A percentile compares a stretch with the other conserved stretches of the same genome.
These are phyloP conservation scores for Phytophthora boehmeriae DNA, from an alignment of 352 stramenopile species.

Conservation along the genomic window DNA sequence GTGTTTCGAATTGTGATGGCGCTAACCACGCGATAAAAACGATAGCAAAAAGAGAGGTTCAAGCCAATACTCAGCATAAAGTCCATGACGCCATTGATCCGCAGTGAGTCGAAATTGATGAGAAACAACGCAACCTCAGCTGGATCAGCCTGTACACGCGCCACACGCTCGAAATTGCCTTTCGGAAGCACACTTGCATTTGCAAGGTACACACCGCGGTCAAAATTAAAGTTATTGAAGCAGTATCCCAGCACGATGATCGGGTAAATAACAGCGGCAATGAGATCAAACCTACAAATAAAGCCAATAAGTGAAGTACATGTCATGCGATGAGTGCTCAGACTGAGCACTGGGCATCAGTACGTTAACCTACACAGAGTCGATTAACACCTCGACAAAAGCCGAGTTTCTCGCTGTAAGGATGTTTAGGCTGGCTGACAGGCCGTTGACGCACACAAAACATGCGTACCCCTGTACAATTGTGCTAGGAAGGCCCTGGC, in stretches of 20 bases:
- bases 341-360: no score
- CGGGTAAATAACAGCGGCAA: slow-evolving; percentile 32
- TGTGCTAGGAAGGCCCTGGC: slow-evolving; percentile 20
- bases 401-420: slow-evolving; percentile 22
- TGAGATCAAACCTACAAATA: slow-evolving; percentile 33
- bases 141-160: slow-evolving; percentile 30
- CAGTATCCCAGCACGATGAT: slow-evolving; percentile 29
- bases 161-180: slow-evolving; percentile 35
- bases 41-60: slow-evolving; percentile 41
- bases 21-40: slow-evolving; percentile 32
- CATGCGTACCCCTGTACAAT: slow-evolving; percentile 24
- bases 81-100: slow-evolving; percentile 25
- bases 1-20: no score
- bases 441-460: slow-evolving; percentile 31
- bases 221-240: slow-evolving; percentile 30
- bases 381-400: slow-evolving; percentile 36
- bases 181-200: slow-evolving; percentile 20
- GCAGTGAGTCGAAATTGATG: slow-evolving; percentile 33
- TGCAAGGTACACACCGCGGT: slow-evolving; percentile 24
- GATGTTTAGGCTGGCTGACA: slow-evolving; percentile 28
- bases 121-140: slow-evolving; percentile 29
- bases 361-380: slow-evolving; percentile 33
- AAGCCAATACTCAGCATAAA: slow-evolving; percentile 36
- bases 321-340: no score
- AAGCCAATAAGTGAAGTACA: neutral